phyloP scores from a whole-genome alignment of 768 basidiomycete species.

The Lactifluus piperatus region DNA sequence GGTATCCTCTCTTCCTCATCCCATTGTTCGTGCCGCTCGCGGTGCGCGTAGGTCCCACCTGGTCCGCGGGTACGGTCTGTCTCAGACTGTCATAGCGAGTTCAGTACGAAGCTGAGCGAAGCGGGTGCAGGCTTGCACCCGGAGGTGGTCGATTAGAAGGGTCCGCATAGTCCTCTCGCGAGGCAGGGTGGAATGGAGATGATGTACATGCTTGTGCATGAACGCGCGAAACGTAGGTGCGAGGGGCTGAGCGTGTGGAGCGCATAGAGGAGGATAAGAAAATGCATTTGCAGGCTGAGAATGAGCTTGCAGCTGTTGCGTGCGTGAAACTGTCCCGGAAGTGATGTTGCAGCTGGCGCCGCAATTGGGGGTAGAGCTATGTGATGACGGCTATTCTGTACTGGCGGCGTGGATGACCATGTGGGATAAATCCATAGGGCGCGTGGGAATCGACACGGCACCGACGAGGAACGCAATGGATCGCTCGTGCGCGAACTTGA shows the following conservation, averaged over 20 bases:
- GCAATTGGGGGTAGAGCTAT: background rate
- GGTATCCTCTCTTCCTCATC: conserved; percentile 62
- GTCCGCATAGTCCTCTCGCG: conserved; percentile 82
- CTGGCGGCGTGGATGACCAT: background rate
- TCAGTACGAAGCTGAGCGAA: conserved; percentile 80
- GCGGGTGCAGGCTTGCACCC: conserved; percentile 73
- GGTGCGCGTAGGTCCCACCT: conserved; percentile 47
- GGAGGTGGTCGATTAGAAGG: conserved; percentile 79
- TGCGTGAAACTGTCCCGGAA: background rate
- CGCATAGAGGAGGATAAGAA: background rate
- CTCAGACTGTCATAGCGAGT: conserved; percentile 82
- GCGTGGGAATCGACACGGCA: no score
- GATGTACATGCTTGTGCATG: conserved; percentile 83
- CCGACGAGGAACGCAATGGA: no score
- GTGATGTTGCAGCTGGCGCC: background rate
- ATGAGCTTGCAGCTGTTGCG: background rate
- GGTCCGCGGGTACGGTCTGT: conserved; percentile 68
- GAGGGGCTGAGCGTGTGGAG: background rate
- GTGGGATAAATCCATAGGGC: background rate
- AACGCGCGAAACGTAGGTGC: conserved; percentile 49
- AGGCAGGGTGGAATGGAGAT: conserved; percentile 79
- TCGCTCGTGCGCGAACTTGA: no score
- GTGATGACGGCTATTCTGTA: background rate
- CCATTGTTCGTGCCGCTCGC: conserved; percentile 64
- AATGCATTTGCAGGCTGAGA: background rate